phyloP scores from a whole-genome alignment of 345 rosid species.

The Balakata baccata region DNA sequence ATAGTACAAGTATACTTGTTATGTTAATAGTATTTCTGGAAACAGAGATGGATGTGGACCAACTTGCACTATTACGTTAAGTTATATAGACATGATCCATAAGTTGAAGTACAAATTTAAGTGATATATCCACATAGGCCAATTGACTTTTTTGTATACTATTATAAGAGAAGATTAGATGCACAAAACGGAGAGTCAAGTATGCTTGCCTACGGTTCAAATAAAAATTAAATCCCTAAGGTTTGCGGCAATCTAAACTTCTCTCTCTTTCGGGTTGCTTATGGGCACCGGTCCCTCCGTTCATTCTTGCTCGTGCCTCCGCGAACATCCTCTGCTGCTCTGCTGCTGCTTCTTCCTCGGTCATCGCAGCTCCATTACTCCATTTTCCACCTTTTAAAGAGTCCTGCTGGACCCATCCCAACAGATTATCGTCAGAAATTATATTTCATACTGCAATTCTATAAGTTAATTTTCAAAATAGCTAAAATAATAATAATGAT shows the following conservation, averaged over 20 bases:
- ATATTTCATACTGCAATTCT: not conserved
- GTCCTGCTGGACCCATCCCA: conserved; percentile 68
- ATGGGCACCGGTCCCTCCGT: conserved; percentile 58
- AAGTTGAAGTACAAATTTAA: conserved; percentile 29
- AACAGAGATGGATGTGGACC: conserved; percentile 16
- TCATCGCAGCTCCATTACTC: conserved; percentile 83
- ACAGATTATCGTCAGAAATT: conserved; percentile 10
- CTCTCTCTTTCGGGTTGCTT: conserved; percentile 59
- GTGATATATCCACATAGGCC: conserved; percentile 34
- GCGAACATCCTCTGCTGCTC: conserved; percentile 99
- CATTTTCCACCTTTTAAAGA: conserved; percentile 83
- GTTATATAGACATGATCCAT: conserved; percentile 41
- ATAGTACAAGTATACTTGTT: not conserved
- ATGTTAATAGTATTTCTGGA: not conserved
- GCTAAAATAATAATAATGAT: not conserved
- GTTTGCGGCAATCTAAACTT: conserved; percentile 58
- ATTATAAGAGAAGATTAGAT: conserved; percentile 26
- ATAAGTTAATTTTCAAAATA: not conserved
- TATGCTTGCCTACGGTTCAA: conserved; percentile 47
- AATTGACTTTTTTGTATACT: conserved; percentile 32
- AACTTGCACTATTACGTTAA: conserved; percentile 45
- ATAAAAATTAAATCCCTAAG: conserved; percentile 17
- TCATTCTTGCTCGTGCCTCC: conserved; percentile 99
- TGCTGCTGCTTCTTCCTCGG: conserved; percentile 93
- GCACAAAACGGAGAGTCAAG: conserved; percentile 32